Percentiles rank a stretch among this genome's conserved stretches.
Evolutionary conservation across 805 yeast species (phyloP).

Genomic region (Ogataea zsoltii): DNA sequence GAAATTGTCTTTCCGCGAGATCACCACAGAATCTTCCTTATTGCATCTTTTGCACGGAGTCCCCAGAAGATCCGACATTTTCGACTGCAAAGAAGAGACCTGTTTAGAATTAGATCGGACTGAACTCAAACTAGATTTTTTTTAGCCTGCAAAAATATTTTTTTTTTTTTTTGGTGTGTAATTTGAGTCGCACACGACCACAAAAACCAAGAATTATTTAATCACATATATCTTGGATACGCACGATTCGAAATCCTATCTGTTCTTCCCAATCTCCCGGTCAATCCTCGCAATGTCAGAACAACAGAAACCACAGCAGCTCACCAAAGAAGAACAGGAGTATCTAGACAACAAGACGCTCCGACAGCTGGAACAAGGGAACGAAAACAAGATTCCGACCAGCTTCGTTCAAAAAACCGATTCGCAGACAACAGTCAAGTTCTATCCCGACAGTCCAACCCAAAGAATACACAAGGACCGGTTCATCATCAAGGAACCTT

Average conservation of each 20-base stretch:
- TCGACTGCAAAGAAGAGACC: constrained; percentile 1
- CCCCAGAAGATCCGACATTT: constrained; percentile 5
- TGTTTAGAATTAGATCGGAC: not conserved
- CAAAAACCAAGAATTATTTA: not conserved
- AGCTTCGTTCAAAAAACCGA: constrained; percentile 55
- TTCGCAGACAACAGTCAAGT: constrained; percentile 49
- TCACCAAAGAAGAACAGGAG: constrained; percentile 17
- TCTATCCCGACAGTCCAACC: constrained; percentile 88
- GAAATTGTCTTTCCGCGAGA: constrained; percentile 63
- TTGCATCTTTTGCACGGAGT: constrained; percentile 53
- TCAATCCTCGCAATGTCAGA: constrained; percentile 1
- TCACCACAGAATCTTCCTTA: constrained; percentile 39
- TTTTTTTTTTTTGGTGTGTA: not conserved
- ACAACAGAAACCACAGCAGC: not conserved
- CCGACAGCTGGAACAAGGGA: constrained; percentile 19
- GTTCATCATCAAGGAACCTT: constrained; percentile 74
- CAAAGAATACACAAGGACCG: constrained; percentile 64
- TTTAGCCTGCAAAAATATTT: not conserved
- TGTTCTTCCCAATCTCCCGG: too few species aligned
- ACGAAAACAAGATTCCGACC: constrained; percentile 41
- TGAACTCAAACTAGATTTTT: not conserved
- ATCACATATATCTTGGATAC: constrained; percentile 8
- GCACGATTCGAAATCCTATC: too few species aligned
- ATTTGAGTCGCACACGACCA: not conserved
- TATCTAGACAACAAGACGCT: constrained; percentile 30